Evolutionary conservation across 2,329 filamentous ascomycete species (phyloP).

Genomic region (Xylaria sp.): DNA sequence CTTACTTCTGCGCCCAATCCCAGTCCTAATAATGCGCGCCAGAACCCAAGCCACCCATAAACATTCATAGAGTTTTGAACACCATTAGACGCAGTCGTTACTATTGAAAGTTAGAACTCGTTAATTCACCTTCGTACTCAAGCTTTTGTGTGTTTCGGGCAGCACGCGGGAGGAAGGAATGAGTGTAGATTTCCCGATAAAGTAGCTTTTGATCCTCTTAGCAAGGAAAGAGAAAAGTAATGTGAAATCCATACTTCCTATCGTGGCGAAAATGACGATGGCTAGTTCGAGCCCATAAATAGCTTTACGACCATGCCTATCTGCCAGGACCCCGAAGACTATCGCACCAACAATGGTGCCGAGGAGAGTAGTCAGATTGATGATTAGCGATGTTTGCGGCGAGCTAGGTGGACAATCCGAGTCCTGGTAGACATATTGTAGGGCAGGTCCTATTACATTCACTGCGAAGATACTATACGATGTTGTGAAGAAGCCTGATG

Average conservation of each 20-base stretch:
- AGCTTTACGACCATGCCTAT: slow-evolving; percentile 65
- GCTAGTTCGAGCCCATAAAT: slow-evolving; percentile 67
- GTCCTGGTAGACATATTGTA: slow-evolving; percentile 41
- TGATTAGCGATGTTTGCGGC: slow-evolving; percentile 24
- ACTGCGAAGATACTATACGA: slow-evolving; percentile 52
- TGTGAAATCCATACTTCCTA: slow-evolving; percentile 51
- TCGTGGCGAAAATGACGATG: slow-evolving; percentile 67
- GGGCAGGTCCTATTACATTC: slow-evolving; percentile 40
- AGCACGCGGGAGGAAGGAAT: neutral
- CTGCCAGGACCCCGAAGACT: slow-evolving; percentile 64
- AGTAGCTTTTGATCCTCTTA: neutral
- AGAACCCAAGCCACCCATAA: slow-evolving; percentile 50
- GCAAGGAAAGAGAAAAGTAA: neutral
- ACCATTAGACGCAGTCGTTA: slow-evolving; percentile 41
- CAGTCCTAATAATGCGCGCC: slow-evolving; percentile 46
- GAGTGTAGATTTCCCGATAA: neutral
- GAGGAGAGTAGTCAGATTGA: slow-evolving; percentile 63
- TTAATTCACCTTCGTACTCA: neutral
- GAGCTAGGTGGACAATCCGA: slow-evolving; percentile 16
- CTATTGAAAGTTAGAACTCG: slow-evolving; percentile 4
- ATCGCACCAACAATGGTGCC: slow-evolving; percentile 65
- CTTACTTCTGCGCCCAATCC: slow-evolving; percentile 43
- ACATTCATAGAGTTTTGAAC: slow-evolving; percentile 40
- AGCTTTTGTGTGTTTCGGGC: neutral
- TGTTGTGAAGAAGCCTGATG: slow-evolving; percentile 51